Conservation (phyloP, 495 filamentous ascomycete genomes). For the Hyaloscypha variabilis region DNA sequence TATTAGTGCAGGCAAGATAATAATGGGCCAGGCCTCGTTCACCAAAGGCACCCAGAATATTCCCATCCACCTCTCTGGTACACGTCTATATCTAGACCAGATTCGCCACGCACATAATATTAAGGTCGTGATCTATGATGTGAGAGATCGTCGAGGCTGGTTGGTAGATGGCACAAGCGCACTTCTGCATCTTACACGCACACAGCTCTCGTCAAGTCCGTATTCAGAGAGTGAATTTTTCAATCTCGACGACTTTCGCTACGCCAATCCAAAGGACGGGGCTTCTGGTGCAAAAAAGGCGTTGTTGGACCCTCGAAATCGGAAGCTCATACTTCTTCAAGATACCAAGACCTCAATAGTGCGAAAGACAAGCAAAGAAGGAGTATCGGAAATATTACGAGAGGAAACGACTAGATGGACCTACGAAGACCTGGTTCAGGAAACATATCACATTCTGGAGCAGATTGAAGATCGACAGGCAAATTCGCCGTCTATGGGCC, state of each 20-base stretch:
- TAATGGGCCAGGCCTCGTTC: conserved; percentile 20
- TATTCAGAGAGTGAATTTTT: conserved; percentile 10
- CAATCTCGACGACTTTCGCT: conserved; percentile 20
- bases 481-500: conserved; percentile 2
- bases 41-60: conserved; percentile 26
- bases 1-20: conserved; percentile 28
- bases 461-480: conserved; percentile 12
- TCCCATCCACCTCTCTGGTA: conserved; percentile 11
- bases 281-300: conserved; percentile 9
- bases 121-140: conserved; percentile 37
- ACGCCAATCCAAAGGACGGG: conserved; percentile 8
- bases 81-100: conserved; percentile 22
- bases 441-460: conserved; percentile 28
- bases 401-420: conserved; percentile 21
- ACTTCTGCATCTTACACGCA: conserved; percentile 31
- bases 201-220: conserved; percentile 25
- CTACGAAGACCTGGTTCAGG: conserved; percentile 25
- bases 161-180: conserved; percentile 37
- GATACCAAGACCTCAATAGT: conserved; percentile 1
- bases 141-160: conserved; percentile 36
- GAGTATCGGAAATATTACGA: conserved; percentile 1
- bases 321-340: conserved; percentile 1
- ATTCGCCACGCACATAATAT: conserved; percentile 30
- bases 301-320: conserved; percentile 4
- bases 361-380: neutral